These are phyloP conservation scores for Afroboletus lepidellus DNA, from an alignment of 1,284 basidiomycete species.

Conservation along the genomic window DNA sequence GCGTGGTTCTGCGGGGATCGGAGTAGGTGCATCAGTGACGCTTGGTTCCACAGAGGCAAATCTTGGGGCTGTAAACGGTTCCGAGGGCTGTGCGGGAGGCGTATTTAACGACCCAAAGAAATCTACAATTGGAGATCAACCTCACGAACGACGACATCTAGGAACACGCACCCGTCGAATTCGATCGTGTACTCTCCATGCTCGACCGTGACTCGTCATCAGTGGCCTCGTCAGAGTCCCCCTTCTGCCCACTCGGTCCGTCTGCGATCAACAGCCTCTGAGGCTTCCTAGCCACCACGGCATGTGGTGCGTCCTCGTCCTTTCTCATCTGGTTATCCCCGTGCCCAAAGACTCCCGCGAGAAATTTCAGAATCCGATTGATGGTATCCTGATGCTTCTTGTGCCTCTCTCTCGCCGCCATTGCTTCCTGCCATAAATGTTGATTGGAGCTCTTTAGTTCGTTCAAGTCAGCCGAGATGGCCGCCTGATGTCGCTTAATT, in stretches of 20 bases:
- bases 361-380: constrained; percentile 91
- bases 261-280: constrained; percentile 70
- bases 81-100: constrained; percentile 30
- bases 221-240: constrained; percentile 39
- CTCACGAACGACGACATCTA: neutral
- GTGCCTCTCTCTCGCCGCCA: constrained; percentile 76
- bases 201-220: constrained; percentile 36
- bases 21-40: constrained; percentile 22
- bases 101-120: constrained; percentile 35
- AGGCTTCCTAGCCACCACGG: constrained; percentile 50
- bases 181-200: constrained; percentile 28
- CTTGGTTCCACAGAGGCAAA: constrained; percentile 28
- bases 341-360: constrained; percentile 89
- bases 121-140: constrained; percentile 23
- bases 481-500: constrained; percentile 89
- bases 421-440: constrained; percentile 89
- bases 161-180: constrained; percentile 15
- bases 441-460: constrained; percentile 89
- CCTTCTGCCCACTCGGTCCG: constrained; percentile 38
- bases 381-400: constrained; percentile 97
- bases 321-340: constrained; percentile 42
- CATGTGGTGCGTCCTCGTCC: constrained; percentile 43
- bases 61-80: constrained; percentile 24
- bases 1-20: constrained; percentile 9
- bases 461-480: constrained; percentile 85